Evolutionary conservation across 73 alveolate genomes (phyloP).

Genomic region (Symbiodinium natans): DNA sequence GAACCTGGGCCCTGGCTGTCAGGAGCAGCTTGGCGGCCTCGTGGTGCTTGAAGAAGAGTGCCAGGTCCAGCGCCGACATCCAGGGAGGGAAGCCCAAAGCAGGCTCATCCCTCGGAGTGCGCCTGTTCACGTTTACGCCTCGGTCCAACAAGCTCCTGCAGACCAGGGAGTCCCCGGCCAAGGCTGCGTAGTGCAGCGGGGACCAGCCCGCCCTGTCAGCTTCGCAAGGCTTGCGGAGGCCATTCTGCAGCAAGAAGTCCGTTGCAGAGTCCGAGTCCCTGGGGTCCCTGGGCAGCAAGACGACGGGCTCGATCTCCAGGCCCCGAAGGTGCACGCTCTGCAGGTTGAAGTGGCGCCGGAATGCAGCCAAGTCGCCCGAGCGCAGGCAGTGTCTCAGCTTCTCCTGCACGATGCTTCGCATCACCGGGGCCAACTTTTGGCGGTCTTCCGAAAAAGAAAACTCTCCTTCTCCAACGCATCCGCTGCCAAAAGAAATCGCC

Average conservation of each 20-base stretch:
- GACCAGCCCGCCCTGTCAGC: neutral
- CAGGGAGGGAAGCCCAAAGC: neutral
- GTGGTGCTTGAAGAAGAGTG: neutral
- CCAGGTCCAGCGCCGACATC: neutral
- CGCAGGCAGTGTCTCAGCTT: neutral
- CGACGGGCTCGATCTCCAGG: neutral
- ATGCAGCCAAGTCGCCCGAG: neutral
- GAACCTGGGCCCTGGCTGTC: neutral
- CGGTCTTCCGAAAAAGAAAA: neutral
- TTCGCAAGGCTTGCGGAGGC: neutral
- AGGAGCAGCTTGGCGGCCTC: neutral
- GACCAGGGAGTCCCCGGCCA: neutral
- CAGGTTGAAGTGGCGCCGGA: neutral
- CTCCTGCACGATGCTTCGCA: neutral
- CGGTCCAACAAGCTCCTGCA: neutral
- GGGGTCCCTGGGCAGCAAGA: neutral
- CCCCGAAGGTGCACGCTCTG: neutral
- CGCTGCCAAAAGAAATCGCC: neutral
- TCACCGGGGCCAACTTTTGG: neutral
- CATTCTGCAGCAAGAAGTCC: neutral
- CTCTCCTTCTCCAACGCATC: neutral
- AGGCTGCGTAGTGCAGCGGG: neutral
- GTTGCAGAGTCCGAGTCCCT: neutral
- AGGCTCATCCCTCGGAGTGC: neutral
- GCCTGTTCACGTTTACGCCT: neutral